Evolutionary conservation across 2,329 filamentous ascomycete species (phyloP), one percentile per base, ranked within the genome.

Genomic region (Scedosporium dehoogii): DNA sequence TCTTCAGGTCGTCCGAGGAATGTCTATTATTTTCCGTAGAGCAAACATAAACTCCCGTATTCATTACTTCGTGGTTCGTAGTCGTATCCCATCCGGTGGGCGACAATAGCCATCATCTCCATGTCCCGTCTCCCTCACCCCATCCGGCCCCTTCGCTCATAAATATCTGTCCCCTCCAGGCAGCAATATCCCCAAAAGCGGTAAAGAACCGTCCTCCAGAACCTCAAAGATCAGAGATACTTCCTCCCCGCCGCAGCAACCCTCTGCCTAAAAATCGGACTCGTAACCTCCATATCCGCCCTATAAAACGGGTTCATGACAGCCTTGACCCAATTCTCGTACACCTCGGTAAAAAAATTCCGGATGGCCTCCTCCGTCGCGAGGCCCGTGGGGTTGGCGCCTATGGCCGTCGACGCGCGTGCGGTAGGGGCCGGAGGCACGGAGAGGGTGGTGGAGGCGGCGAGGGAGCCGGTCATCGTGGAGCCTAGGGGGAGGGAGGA

Each of bases 301-400:
- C 83, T 82, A 78, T 97, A 97, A 74, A 99, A 99, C 0, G 94
- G 94, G 72, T 86, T 97, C 94, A 99, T 97, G 63, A 92, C 86
- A 12, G 92, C 90, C 81, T 99, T 99, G 67, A 96, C 85, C 88
- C 93, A 99, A 68, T 87, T 91, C 76, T 99, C 94, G 76, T 97
- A 97, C 12, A 97, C 90, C 72, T 99, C 94, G 16, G 84, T 82
- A 78, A 99, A 96, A 78, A 97, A 99, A 75, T 91, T 91, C 72
- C 91, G 87, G 69, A 97, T 90, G 4, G 94, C 93, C 77, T 99
- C 94, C 76, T 99, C 94, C 4, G 93, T 96, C 72, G 93, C 91
- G 5, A 91, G 88, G 64, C 88, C 90, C 2, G 88, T 93, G 0
- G 93, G 93, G 73, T 96, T 97, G 67, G 88, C 87, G 62, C 85